phyloP scores from a whole-genome alignment of 345 rosid species.

The Orychophragmus violaceus region DNA sequence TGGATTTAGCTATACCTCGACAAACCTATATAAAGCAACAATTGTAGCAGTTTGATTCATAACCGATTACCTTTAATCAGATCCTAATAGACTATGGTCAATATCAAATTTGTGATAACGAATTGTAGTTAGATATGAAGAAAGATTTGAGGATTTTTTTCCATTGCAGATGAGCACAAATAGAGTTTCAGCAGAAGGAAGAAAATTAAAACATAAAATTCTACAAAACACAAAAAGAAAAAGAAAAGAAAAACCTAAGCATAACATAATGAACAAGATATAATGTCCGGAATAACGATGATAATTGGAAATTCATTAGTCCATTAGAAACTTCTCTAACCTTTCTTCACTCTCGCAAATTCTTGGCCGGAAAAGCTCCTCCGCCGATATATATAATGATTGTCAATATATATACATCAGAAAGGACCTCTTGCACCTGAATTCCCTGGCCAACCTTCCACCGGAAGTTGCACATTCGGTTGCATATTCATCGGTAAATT shows the following conservation, averaged over 20 bases:
- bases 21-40: neutral
- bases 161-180: conserved; percentile 23
- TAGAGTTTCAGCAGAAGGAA: conserved; percentile 24
- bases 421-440: conserved; percentile 55
- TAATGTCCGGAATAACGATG: conserved; percentile 21
- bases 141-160: conserved; percentile 20
- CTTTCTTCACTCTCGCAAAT: conserved; percentile 26
- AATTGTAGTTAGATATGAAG: conserved; percentile 16
- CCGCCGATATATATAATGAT: conserved; percentile 17
- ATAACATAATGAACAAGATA: conserved; percentile 22
- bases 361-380: conserved; percentile 18
- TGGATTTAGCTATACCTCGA: conserved; percentile 10
- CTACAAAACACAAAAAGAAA: conserved; percentile 16
- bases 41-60: neutral
- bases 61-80: neutral
- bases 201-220: conserved; percentile 20
- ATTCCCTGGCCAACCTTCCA: conserved; percentile 87
- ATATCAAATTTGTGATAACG: neutral
- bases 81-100: neutral
- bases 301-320: conserved; percentile 24
- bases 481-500: conserved; percentile 84
- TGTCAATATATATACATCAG: conserved; percentile 20
- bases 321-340: conserved; percentile 28
- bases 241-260: conserved; percentile 12
- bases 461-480: conserved; percentile 59